These are phyloP conservation scores for Macrolepiota fuliginosa DNA, from an alignment of 768 basidiomycete species.

Conservation along the genomic window DNA sequence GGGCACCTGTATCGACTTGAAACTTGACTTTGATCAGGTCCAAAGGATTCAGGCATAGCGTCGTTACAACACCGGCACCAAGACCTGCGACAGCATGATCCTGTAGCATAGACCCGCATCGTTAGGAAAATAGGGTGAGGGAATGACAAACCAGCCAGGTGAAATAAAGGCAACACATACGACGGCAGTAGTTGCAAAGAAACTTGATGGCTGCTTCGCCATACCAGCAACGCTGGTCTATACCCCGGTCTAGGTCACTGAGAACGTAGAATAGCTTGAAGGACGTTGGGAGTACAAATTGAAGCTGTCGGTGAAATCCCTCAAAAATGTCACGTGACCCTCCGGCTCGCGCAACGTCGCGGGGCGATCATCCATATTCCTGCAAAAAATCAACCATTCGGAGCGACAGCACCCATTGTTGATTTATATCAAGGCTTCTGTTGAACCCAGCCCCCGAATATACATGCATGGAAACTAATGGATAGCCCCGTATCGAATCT, in stretches of 20 bases:
- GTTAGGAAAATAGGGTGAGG: neutral
- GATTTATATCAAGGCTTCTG: too few relatives aligned
- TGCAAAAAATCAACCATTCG: too few relatives aligned
- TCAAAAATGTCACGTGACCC: neutral
- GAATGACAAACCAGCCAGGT: neutral
- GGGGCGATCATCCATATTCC: neutral
- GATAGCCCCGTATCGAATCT: too few relatives aligned
- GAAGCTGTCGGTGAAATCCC: neutral
- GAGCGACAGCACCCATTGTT: too few relatives aligned
- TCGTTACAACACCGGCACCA: conserved; percentile 88
- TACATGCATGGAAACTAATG: too few relatives aligned
- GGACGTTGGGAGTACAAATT: neutral
- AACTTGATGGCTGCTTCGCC: conserved; percentile 45
- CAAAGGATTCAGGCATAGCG: conserved; percentile 95
- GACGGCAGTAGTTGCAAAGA: conserved; percentile 49
- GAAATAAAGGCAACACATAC: conserved; percentile 24
- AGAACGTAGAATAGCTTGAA: neutral
- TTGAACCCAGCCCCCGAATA: too few relatives aligned
- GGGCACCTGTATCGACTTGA: conserved; percentile 76
- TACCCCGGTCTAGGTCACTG: neutral
- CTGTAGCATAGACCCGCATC: conserved; percentile 33
- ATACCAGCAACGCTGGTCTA: conserved; percentile 30
- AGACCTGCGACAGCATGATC: conserved; percentile 96
- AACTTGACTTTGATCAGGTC: conserved; percentile 94
- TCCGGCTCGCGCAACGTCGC: neutral